Evolutionary conservation across 306 rosid species (phyloP).

Genomic region (Gynostemma pentaphyllum): DNA sequence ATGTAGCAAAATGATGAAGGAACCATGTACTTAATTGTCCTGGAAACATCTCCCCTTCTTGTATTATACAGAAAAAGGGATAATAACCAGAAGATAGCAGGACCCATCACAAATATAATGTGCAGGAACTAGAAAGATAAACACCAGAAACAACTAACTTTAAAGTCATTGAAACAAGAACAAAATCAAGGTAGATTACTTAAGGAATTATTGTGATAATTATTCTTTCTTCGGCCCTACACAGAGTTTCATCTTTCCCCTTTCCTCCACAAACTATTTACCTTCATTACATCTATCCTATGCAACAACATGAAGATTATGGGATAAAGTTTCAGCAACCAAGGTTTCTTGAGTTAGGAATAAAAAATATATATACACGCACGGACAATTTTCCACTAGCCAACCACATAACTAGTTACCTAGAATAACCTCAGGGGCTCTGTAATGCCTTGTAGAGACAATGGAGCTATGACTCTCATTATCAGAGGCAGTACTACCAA

Average conservation of each 20-base stretch:
- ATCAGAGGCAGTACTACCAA: slow-evolving; percentile 92
- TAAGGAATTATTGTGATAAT: neutral
- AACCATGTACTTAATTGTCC: too few relatives aligned
- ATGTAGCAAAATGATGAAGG: neutral
- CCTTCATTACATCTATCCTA: neutral
- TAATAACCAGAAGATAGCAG: too few relatives aligned
- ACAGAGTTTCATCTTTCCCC: neutral
- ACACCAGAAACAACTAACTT: neutral
- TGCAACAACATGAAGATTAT: neutral
- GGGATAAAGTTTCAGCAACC: neutral
- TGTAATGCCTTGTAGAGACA: slow-evolving; percentile 95
- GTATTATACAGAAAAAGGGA: too few relatives aligned
- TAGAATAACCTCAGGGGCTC: slow-evolving; percentile 96
- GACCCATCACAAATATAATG: too few relatives aligned
- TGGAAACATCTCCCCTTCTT: too few relatives aligned
- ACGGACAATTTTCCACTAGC: slow-evolving; percentile 24
- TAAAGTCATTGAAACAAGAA: neutral
- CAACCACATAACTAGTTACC: slow-evolving; percentile 57
- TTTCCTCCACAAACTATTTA: neutral
- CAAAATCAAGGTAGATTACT: neutral
- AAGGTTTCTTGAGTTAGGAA: slow-evolving; percentile 6
- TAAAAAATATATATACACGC: slow-evolving; percentile 9
- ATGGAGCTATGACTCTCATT: slow-evolving; percentile 85
- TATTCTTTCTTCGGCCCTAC: neutral
- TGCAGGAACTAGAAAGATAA: too few relatives aligned